Evolutionary conservation across 2,329 filamentous ascomycete genomes (phyloP).

Genomic region (Aspergillus aculeatus): DNA sequence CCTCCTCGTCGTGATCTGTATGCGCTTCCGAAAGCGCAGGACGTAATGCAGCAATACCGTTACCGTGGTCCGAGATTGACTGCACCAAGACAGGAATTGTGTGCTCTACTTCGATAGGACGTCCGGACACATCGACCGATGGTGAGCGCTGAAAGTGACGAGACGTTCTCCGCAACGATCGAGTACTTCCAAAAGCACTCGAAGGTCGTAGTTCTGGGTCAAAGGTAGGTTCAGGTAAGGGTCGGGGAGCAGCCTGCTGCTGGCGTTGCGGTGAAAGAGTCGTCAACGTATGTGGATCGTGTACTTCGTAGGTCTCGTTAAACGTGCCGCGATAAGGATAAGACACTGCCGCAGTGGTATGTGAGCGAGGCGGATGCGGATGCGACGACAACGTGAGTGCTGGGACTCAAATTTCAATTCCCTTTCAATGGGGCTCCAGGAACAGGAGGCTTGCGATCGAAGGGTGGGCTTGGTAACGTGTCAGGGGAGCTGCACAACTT

Average conservation of each 20-base stretch:
- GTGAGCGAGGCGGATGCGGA: constrained; percentile 21
- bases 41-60: constrained; percentile 24
- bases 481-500: constrained; percentile 12
- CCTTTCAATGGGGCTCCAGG: neutral
- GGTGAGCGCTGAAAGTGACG: constrained; percentile 44
- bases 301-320: constrained; percentile 56
- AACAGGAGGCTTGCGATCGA: neutral
- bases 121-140: constrained; percentile 45
- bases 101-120: constrained; percentile 27
- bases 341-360: constrained; percentile 44
- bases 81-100: constrained; percentile 28
- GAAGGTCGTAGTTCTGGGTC: constrained; percentile 47
- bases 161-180: constrained; percentile 53
- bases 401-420: constrained; percentile 15
- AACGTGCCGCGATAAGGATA: constrained; percentile 37
- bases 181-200: constrained; percentile 53
- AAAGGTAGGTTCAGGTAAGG: constrained; percentile 47
- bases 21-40: constrained; percentile 36
- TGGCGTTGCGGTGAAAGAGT: constrained; percentile 47
- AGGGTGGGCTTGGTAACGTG: constrained; percentile 6
- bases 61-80: constrained; percentile 19
- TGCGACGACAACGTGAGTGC: constrained; percentile 35
- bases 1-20: constrained; percentile 30
- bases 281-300: constrained; percentile 50
- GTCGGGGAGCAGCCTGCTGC: constrained; percentile 42